Conservation (phyloP, 2,329 filamentous ascomycete species). For the Colletotrichum abscissum region DNA sequence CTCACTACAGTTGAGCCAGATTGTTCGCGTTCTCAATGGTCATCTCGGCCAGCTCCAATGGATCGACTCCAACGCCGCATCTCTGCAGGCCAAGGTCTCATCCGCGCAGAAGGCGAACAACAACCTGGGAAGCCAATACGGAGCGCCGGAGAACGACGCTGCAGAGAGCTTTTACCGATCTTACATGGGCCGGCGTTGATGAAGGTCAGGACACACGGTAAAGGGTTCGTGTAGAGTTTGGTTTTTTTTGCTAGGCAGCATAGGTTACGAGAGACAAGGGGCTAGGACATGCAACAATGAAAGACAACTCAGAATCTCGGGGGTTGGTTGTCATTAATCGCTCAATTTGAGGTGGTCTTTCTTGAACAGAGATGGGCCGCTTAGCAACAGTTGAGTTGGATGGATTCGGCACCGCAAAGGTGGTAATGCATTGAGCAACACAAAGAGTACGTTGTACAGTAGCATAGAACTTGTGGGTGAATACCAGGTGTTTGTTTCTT, state of each 20-base stretch:
- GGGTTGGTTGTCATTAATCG: slow-evolving; percentile 1
- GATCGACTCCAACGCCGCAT: slow-evolving; percentile 87
- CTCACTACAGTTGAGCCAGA: slow-evolving; percentile 80
- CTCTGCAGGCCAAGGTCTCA: slow-evolving; percentile 84
- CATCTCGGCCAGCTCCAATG: slow-evolving; percentile 93
- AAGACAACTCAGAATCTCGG: slow-evolving; percentile 16
- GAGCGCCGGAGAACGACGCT: slow-evolving; percentile 73
- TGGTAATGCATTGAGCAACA: slow-evolving; percentile 26
- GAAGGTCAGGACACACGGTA: slow-evolving; percentile 26
- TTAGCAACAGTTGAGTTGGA: slow-evolving; percentile 34
- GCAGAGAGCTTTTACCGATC: slow-evolving; percentile 93
- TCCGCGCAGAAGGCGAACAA: slow-evolving; percentile 84
- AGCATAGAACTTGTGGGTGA: slow-evolving; percentile 42
- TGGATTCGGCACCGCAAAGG: slow-evolving; percentile 11
- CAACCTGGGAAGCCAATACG: slow-evolving; percentile 67
- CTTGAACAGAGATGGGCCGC: background rate
- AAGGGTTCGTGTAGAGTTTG: slow-evolving; percentile 18
- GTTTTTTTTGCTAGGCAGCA: slow-evolving; percentile 37
- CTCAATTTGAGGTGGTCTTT: background rate
- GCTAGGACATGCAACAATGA: slow-evolving; percentile 1
- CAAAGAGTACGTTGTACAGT: slow-evolving; percentile 52
- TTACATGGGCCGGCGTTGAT: slow-evolving; percentile 79
- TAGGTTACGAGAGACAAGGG: slow-evolving; percentile 26
- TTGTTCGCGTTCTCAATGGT: slow-evolving; percentile 93
- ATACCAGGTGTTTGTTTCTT: slow-evolving; percentile 4